Conservation (phyloP, 1,139 yeast species). For the Candida smagusa region DNA sequence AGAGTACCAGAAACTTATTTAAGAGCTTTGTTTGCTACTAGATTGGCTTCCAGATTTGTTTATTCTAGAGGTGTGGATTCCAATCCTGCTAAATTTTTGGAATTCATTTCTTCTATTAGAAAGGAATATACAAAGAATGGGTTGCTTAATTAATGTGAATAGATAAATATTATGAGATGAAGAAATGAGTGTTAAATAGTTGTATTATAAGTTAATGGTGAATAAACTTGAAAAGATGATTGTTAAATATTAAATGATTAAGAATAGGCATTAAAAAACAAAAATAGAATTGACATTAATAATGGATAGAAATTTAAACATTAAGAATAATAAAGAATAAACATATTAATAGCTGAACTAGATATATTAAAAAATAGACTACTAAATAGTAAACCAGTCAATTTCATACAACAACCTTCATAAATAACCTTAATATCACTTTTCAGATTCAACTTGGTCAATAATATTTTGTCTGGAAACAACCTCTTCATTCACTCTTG, state of each 20-base stretch:
- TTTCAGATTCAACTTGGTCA: conserved; percentile 4
- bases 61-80: conserved; percentile 82
- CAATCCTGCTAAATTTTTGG: conserved; percentile 81
- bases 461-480: conserved; percentile 31
- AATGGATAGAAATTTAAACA: too few relatives aligned
- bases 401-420: too few relatives aligned
- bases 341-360: too few relatives aligned
- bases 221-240: too few relatives aligned
- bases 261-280: too few relatives aligned
- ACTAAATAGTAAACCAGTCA: too few relatives aligned
- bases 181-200: background rate
- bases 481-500: conserved; percentile 45
- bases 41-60: conserved; percentile 84
- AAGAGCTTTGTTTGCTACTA: conserved; percentile 87
- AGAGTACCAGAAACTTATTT: conserved; percentile 88
- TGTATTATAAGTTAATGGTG: too few relatives aligned
- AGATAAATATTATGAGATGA: background rate
- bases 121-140: conserved; percentile 35
- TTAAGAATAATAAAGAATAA: too few relatives aligned
- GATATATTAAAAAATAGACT: too few relatives aligned
- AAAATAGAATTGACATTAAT: too few relatives aligned
- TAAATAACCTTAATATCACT: too few relatives aligned
- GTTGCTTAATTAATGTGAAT: conserved; percentile 17
- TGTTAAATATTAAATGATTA: too few relatives aligned
- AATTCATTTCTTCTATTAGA: conserved; percentile 53